These are phyloP conservation scores for Lachnellula willkommii DNA, from an alignment of 2,329 filamentous ascomycete genomes.

Conservation along the genomic window DNA sequence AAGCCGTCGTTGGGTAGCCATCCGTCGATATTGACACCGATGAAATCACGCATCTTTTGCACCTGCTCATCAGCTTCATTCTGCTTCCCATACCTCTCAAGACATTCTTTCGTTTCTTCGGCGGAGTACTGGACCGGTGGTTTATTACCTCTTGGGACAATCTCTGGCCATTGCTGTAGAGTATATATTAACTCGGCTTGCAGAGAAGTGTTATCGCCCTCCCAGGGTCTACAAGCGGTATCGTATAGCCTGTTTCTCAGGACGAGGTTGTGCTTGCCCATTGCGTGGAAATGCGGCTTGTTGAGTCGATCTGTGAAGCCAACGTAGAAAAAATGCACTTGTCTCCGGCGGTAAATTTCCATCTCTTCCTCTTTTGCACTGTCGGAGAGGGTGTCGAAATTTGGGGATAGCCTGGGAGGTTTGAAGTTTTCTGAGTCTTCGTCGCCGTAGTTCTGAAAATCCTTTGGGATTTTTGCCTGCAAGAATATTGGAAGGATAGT, in stretches of 20 bases:
- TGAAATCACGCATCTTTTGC: conserved; percentile 4
- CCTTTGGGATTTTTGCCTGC: conserved; percentile 29
- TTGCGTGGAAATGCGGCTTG: conserved; percentile 17
- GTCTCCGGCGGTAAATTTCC: conserved; percentile 17
- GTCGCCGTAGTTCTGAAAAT: conserved; percentile 35
- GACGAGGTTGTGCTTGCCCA: conserved; percentile 11
- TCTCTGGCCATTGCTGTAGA: conserved; percentile 15
- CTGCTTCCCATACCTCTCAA: conserved; percentile 8
- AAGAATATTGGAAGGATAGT: conserved; percentile 29
- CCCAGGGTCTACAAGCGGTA: conserved; percentile 16
- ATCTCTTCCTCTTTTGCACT: conserved; percentile 17
- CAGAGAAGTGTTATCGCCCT: conserved; percentile 21
- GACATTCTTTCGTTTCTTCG: conserved; percentile 3
- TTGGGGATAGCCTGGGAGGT: conserved; percentile 12
- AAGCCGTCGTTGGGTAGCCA: neutral
- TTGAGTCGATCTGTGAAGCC: conserved; percentile 14
- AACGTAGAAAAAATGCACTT: conserved; percentile 21
- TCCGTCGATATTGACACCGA: conserved; percentile 3
- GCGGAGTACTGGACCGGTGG: neutral
- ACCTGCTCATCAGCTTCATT: conserved; percentile 7
- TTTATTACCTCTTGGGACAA: neutral
- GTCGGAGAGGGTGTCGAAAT: conserved; percentile 14
- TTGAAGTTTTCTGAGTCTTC: conserved; percentile 19
- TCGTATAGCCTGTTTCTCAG: conserved; percentile 19
- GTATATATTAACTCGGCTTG: conserved; percentile 19